phyloP scores from a whole-genome alignment of 2,329 filamentous ascomycete species.

The Trichoderma sp. region DNA sequence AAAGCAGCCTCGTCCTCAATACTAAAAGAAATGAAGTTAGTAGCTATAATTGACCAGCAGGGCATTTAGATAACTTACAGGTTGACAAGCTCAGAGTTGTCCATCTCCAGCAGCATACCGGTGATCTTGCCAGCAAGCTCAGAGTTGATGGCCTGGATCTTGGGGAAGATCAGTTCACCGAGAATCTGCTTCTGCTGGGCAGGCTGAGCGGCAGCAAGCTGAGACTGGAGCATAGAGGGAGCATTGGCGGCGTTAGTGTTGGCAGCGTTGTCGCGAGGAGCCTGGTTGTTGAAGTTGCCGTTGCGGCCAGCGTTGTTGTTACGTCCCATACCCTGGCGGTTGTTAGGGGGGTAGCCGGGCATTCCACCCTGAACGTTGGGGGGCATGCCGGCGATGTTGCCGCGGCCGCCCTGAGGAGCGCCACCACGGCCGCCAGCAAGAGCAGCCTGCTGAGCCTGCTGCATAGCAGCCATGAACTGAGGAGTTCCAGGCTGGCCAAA shows the following conservation, averaged over 20 bases:
- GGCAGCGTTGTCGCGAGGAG: constrained; percentile 46
- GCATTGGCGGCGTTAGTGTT: constrained; percentile 40
- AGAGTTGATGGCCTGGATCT: constrained; percentile 93
- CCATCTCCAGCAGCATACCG: constrained; percentile 99
- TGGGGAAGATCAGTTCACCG: constrained; percentile 96
- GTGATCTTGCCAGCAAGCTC: constrained; percentile 99
- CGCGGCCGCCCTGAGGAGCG: constrained; percentile 68
- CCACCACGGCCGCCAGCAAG: constrained; percentile 66
- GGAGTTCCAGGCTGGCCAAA: constrained; percentile 81
- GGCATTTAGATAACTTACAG: constrained; percentile 70
- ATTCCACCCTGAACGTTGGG: constrained; percentile 62
- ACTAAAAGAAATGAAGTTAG: constrained; percentile 51
- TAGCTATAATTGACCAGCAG: constrained; percentile 29
- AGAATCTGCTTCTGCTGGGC: constrained; percentile 98
- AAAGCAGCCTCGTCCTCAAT: constrained; percentile 89
- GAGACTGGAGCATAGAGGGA: constrained; percentile 55
- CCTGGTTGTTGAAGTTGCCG: constrained; percentile 53
- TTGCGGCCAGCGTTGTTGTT: constrained; percentile 50
- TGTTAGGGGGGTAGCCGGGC: constrained; percentile 62
- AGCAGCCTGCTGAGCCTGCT: constrained; percentile 70
- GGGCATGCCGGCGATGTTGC: constrained; percentile 75
- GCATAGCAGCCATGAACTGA: constrained; percentile 80
- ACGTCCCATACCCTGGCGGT: constrained; percentile 55
- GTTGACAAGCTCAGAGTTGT: constrained; percentile 89
- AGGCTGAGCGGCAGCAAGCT: constrained; percentile 61